Base-by-base conservation (phyloP, 2,329 filamentous ascomycete genomes). In the Lasiodiplodia sp. region DNA sequence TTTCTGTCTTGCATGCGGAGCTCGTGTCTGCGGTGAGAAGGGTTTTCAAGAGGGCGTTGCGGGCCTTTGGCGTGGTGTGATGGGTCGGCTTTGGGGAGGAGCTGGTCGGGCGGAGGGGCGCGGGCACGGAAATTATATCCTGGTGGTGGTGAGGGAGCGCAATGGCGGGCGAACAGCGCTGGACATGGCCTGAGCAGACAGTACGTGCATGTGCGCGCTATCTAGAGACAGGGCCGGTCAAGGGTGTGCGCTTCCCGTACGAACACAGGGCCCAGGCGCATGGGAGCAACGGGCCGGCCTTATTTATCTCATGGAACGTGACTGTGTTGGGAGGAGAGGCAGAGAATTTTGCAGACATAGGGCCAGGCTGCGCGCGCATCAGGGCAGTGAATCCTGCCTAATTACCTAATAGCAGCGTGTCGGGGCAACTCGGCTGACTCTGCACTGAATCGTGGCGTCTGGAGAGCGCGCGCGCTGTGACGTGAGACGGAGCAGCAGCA, bases 1-100 rank as follows among this genome's bases (percentile, higher is more conserved):
- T 94, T 96, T 73, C 77, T 78, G 51, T 55, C 53, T 75, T 79
- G 77, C 78, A 80, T 80, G 74, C 77, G 78, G 70, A 64, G 40
- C 31, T 44, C 38, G 58, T 18, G 49, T 31, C 58, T 51, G 60
- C 56, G 66, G 58, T 49, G 40, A 51, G 37, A 52, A 62, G 12
- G 47, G 34, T 44, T 52, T 58, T 47, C 21, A 60, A 52, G 31
- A 10, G 49, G 34, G 34, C 47, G 53, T 34, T 21, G 38, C 64
- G 40, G 64, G 64, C 18, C 31, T 34, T 25, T 44, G 44, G 58
- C 38, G 55, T 56, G 60, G 60, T 58, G 53, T 55, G 68, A 52
- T n/a, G 51, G 49, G 34, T 57, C 49, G n/a, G 40, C 55, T 34
- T 49, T 14, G 21, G 62, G 28, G 28, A 18, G 44, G 58, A 64